Evolutionary conservation across 805 yeast species (phyloP), one percentile per base, ranked within the genome.

Genomic region (Suhomyces sp.): DNA sequence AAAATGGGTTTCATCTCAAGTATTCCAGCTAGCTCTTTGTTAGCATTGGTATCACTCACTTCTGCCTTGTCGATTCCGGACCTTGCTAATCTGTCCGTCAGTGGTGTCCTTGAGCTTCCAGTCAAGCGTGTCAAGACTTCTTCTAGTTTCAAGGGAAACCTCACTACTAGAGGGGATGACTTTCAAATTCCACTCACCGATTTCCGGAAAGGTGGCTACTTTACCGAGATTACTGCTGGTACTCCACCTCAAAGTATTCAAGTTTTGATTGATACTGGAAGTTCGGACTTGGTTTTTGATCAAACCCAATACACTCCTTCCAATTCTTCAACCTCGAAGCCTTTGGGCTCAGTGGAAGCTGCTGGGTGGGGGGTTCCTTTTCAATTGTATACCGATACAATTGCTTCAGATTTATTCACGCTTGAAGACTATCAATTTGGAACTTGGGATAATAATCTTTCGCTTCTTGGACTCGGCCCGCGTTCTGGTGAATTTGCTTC

Each of bases 1-100:
- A 31, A 31, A 6, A 31, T 31, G 35, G 17, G 15, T 6, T 31
- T 31, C 17, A 5, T 31, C 35, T 31, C 17, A 29, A 12, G 17
- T 37, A 2, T 37, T 37, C 9, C 41, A 37, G 39, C 45, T 15
- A 51, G 46, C 35, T 31, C 35, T n/a, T 31, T 25, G 31, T 49
- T 43, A n/a, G 35, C 35, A 31, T 31, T 31, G 35, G 35, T 31
- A 17, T n/a, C 17, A 31, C 35, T 31, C 17, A n/a, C 35, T n/a
- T 13, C 15, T 31, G 17, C 35, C n/a, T 31, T 31, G 35, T 9
- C 35, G 15, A n/a, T 31, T 31, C 17, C 17, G n/a, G 9, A n/a
- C 17, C 3, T 8, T 3, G 17, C 17, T n/a, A 31, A 31, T 31
- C 17, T 7, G 17, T n/a, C 35, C 9, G 9, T n/a, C 3, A 7